Evolutionary conservation across 345 rosid species (phyloP).

Genomic region (Pseudoturritis turrita): DNA sequence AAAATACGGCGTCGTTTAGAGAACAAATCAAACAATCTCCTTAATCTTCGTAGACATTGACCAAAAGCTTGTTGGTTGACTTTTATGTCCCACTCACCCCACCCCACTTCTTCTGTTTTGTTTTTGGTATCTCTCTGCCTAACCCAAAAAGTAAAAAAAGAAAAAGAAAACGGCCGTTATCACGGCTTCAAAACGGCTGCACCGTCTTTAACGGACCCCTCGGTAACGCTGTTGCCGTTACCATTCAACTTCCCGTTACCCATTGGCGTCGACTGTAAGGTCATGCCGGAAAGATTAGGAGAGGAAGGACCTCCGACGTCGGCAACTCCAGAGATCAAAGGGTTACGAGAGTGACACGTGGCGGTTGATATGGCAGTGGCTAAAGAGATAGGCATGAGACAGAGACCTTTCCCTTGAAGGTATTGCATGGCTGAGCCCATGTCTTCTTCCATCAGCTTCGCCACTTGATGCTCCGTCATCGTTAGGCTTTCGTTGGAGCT

Average conservation of each 20-base stretch:
- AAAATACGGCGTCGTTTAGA: constrained; percentile 36
- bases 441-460: constrained; percentile 89
- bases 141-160: constrained; percentile 7
- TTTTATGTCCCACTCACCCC: constrained; percentile 21
- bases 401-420: constrained; percentile 92
- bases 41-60: constrained; percentile 38
- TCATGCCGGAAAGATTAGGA: constrained; percentile 68
- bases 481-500: neutral
- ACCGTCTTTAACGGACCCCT: constrained; percentile 45
- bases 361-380: constrained; percentile 86
- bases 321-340: constrained; percentile 25
- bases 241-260: neutral
- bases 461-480: constrained; percentile 87
- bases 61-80: neutral
- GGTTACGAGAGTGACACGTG: constrained; percentile 53
- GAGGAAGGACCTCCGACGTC: constrained; percentile 54
- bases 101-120: constrained; percentile 15
- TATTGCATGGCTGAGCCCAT: constrained; percentile 99
- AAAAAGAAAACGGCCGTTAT: constrained; percentile 15
- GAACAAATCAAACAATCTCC: constrained; percentile 8
- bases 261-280: constrained; percentile 63
- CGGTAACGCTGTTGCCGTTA: constrained; percentile 34
- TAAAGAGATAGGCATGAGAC: constrained; percentile 97
- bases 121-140: constrained; percentile 20
- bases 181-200: constrained; percentile 17